phyloP scores from a whole-genome alignment of 2,329 filamentous ascomycete genomes.

The Colletotrichum orbiculare region DNA sequence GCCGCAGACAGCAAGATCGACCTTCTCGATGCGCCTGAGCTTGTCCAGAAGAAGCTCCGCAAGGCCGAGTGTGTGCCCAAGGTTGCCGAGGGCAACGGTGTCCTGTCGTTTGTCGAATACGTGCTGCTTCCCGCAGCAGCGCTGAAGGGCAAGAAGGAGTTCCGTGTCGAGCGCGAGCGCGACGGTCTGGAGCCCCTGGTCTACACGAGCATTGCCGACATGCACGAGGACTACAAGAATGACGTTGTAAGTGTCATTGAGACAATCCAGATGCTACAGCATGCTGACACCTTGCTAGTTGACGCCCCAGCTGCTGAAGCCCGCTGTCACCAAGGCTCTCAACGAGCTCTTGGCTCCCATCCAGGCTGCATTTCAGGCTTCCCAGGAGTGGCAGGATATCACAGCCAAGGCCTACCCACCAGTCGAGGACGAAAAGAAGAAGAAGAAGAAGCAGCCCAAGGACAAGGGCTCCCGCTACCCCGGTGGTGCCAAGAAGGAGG shows the following conservation, averaged over 20 bases:
- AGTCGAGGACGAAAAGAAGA: slow-evolving; percentile 63
- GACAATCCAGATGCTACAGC: neutral
- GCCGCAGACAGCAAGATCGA: slow-evolving; percentile 87
- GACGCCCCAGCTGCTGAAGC: slow-evolving; percentile 88
- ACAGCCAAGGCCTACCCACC: slow-evolving; percentile 85
- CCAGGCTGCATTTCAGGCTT: slow-evolving; percentile 75
- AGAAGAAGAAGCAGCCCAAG: slow-evolving; percentile 83
- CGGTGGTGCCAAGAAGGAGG: slow-evolving; percentile 45
- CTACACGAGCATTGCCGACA: slow-evolving; percentile 79
- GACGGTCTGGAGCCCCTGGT: slow-evolving; percentile 78
- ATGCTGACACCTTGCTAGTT: slow-evolving; percentile 55
- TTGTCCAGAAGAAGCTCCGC: slow-evolving; percentile 83
- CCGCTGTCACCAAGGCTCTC: slow-evolving; percentile 81
- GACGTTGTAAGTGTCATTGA: slow-evolving; percentile 63
- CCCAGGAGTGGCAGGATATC: slow-evolving; percentile 81
- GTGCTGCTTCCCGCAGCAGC: slow-evolving; percentile 82
- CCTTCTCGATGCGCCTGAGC: slow-evolving; percentile 82
- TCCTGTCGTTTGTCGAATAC: slow-evolving; percentile 87
- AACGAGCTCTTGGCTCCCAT: slow-evolving; percentile 82
- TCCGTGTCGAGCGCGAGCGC: slow-evolving; percentile 73
- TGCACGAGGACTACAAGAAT: slow-evolving; percentile 82
- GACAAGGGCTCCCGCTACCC: slow-evolving; percentile 77
- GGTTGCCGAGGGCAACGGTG: slow-evolving; percentile 84
- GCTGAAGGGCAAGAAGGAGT: slow-evolving; percentile 68
- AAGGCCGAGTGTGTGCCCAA: slow-evolving; percentile 85